Percentiles rank a stretch among this genome's conserved stretches.
These are phyloP conservation scores for Phyllosticta citriasiana DNA, from an alignment of 2,329 filamentous ascomycete genomes.

Conservation along the genomic window DNA sequence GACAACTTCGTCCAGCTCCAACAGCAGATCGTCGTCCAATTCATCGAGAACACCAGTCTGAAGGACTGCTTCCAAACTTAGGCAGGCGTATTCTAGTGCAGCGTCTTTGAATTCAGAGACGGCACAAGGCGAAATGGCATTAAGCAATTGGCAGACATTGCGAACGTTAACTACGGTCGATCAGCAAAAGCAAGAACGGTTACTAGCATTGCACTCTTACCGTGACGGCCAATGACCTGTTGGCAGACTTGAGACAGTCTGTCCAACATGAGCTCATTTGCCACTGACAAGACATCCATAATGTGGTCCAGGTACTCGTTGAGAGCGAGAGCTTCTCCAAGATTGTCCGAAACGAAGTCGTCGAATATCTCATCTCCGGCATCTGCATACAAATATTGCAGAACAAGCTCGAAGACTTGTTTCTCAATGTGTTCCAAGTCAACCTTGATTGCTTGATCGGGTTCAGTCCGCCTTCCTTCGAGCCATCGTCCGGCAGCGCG, in stretches of 20 bases:
- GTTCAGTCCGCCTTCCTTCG: conserved; percentile 49
- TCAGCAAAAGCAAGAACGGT: conserved; percentile 12
- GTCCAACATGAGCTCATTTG: conserved; percentile 93
- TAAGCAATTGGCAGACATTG: conserved; percentile 77
- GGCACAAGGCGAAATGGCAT: conserved; percentile 74
- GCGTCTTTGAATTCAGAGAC: conserved; percentile 80
- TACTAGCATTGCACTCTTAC: conserved; percentile 32
- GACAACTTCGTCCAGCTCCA: conserved; percentile 71
- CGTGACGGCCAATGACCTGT: conserved; percentile 67
- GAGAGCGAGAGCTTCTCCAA: conserved; percentile 36
- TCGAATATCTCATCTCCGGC: conserved; percentile 73
- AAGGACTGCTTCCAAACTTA: conserved; percentile 84
- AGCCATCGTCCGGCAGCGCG: conserved; percentile 80
- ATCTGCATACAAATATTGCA: conserved; percentile 77
- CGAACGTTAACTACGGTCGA: conserved; percentile 57
- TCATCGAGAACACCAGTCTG: conserved; percentile 83
- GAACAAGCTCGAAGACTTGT: conserved; percentile 65
- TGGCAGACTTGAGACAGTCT: conserved; percentile 85
- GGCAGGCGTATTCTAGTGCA: conserved; percentile 79
- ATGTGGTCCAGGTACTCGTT: conserved; percentile 85
- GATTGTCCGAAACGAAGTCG: conserved; percentile 54
- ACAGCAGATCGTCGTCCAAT: conserved; percentile 72
- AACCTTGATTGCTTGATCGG: conserved; percentile 50
- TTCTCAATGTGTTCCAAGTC: conserved; percentile 74
- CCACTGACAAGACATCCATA: conserved; percentile 78